A percentile compares a stretch with the other conserved stretches of the same genome.
These are phyloP conservation scores for Mollisia scopiformis DNA, from an alignment of 2,329 filamentous ascomycete species.

Conservation along the genomic window DNA sequence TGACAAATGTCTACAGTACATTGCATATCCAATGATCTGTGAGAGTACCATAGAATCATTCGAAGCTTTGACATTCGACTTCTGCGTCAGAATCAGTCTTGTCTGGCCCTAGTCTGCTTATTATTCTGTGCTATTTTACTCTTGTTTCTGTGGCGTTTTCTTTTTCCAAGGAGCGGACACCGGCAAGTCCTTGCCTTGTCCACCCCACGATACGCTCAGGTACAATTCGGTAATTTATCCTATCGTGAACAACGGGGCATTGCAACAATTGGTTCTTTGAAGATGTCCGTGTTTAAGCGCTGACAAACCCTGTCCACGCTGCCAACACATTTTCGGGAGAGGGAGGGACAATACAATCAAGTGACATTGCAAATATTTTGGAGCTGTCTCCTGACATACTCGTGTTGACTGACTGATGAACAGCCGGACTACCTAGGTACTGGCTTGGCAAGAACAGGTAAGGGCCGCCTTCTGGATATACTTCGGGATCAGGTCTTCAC, in stretches of 20 bases:
- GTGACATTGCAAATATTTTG: constrained; percentile 4
- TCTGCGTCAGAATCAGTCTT: background rate
- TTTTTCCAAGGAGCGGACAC: background rate
- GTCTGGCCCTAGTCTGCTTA: background rate
- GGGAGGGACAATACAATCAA: constrained; percentile 6
- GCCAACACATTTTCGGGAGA: background rate
- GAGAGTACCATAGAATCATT: constrained; percentile 16
- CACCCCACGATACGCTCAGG: background rate
- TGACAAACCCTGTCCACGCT: background rate
- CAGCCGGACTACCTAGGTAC: background rate
- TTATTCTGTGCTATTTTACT: background rate
- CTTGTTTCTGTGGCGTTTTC: background rate
- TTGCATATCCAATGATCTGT: constrained; percentile 14
- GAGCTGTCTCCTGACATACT: constrained; percentile 7
- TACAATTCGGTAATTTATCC: background rate
- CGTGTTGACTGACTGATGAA: background rate
- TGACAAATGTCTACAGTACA: constrained; percentile 15
- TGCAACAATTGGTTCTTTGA: background rate
- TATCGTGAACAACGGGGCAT: background rate
- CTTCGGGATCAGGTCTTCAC: constrained; percentile 3
- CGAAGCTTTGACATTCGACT: background rate
- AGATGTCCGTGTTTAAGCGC: constrained; percentile 9
- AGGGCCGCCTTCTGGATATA: background rate
- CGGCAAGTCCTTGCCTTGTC: background rate
- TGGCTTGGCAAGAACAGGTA: background rate